Evolutionary conservation across 305 asterid species (phyloP).

Genomic region (Ilex paraguariensis): DNA sequence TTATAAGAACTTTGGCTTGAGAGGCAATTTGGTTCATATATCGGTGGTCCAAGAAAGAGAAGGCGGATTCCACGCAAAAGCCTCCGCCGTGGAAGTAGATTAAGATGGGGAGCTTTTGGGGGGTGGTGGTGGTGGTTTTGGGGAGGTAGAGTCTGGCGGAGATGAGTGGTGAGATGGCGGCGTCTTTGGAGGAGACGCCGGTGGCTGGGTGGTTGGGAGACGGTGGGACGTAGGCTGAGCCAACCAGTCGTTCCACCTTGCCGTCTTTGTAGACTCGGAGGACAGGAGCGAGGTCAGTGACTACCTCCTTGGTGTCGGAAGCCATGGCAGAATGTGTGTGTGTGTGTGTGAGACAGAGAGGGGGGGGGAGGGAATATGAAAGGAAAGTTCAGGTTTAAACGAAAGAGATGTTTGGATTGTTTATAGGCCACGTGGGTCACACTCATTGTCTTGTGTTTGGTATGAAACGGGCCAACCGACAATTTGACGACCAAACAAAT

Average conservation of each 20-base stretch:
- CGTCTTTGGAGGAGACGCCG: conserved; percentile 44
- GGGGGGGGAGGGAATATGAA: too few species aligned
- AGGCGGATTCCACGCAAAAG: conserved; percentile 42
- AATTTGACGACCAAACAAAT: too few species aligned
- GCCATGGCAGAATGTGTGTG: conserved; percentile 11
- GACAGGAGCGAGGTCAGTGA: conserved; percentile 31
- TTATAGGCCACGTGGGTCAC: too few species aligned
- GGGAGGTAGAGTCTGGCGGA: conserved; percentile 49
- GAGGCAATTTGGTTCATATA: conserved; percentile 1
- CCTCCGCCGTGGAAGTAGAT: conserved; percentile 49
- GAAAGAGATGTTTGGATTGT: too few species aligned
- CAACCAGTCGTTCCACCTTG: conserved; percentile 32
- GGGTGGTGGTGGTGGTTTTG: conserved; percentile 8
- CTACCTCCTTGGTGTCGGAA: conserved; percentile 19
- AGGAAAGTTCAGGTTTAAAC: too few species aligned
- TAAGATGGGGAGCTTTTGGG: conserved; percentile 30
- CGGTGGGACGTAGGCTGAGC: conserved; percentile 21
- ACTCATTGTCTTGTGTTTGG: too few species aligned
- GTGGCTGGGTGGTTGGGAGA: conserved; percentile 27
- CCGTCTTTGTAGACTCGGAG: conserved; percentile 41
- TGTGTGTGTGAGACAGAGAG: too few species aligned
- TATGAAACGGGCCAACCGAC: too few species aligned
- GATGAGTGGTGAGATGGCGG: conserved; percentile 19
- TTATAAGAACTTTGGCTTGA: too few species aligned
- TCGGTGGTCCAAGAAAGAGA: conserved; percentile 24